Evolutionary conservation across 1,284 basidiomycete species (phyloP).

Genomic region (Pisolithus thermaeus): DNA sequence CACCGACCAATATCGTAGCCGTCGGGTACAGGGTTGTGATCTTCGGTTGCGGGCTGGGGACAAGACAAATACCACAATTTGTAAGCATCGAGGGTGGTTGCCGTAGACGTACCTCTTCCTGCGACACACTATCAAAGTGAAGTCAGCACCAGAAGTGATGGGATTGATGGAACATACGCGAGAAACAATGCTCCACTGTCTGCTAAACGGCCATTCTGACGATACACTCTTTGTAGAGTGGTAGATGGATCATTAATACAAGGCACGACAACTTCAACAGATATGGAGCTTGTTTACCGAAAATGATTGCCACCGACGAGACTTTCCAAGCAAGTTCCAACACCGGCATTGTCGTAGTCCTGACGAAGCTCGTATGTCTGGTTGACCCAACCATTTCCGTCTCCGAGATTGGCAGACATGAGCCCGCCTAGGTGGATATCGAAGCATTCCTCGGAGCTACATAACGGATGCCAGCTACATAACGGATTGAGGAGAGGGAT

Average conservation of each 20-base stretch:
- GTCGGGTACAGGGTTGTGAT: constrained; percentile 47
- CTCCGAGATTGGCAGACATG: constrained; percentile 58
- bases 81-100: neutral
- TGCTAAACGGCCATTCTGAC: constrained; percentile 52
- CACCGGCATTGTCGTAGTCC: constrained; percentile 42
- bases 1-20: constrained; percentile 52
- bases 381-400: constrained; percentile 47
- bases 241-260: neutral
- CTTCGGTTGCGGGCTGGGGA: constrained; percentile 31
- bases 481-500: neutral
- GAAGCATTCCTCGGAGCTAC: constrained; percentile 60
- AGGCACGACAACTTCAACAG: neutral
- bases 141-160: neutral
- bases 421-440: constrained; percentile 54
- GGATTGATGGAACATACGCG: constrained; percentile 39
- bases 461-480: neutral
- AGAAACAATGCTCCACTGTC: constrained; percentile 59
- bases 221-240: constrained; percentile 38
- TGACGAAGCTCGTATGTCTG: constrained; percentile 55
- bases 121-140: constrained; percentile 41
- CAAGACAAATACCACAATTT: neutral
- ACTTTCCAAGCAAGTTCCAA: constrained; percentile 59
- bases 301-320: constrained; percentile 65
- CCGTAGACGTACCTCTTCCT: constrained; percentile 43
- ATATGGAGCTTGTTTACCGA: constrained; percentile 30